A percentile compares a stretch with the other conserved stretches of the same genome.
Evolutionary conservation across 345 rosid genomes (phyloP).

Genomic region (Schrenkiella parvula): DNA sequence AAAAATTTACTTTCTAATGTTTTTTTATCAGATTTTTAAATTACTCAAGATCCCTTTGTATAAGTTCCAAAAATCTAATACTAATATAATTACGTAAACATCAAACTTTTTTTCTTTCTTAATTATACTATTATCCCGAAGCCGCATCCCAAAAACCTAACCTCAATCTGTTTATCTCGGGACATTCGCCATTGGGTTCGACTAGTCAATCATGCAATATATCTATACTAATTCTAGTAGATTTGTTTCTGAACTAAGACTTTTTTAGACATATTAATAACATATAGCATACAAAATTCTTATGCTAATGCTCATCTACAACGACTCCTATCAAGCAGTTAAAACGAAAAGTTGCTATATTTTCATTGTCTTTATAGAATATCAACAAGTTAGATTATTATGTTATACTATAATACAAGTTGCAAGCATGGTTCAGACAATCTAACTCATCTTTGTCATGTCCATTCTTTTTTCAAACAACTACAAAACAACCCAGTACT

Average conservation of each 20-base stretch:
- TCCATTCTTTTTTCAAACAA: slow-evolving; percentile 6
- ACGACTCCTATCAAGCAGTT: slow-evolving; percentile 10
- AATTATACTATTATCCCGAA: no score
- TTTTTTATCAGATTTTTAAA: no score
- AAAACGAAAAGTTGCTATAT: slow-evolving; percentile 1
- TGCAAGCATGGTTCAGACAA: slow-evolving; percentile 22
- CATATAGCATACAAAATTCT: neutral
- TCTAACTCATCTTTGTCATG: slow-evolving; percentile 24
- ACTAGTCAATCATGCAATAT: no score
- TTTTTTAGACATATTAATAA: neutral
- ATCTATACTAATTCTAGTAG: neutral
- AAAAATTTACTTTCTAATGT: no score
- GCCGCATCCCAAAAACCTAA: no score
- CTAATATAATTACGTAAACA: no score
- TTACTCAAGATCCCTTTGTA: no score
- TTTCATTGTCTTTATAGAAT: neutral
- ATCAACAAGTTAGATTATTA: neutral
- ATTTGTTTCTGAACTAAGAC: neutral
- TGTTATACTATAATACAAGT: slow-evolving; percentile 12
- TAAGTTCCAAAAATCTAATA: no score
- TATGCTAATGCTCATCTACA: slow-evolving; percentile 1
- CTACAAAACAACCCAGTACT: slow-evolving; percentile 2
- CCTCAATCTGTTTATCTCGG: no score
- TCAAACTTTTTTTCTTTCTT: no score
- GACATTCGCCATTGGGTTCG: no score